Conservation (phyloP, 495 filamentous ascomycete genomes). For the Neurospora tetraspora region DNA sequence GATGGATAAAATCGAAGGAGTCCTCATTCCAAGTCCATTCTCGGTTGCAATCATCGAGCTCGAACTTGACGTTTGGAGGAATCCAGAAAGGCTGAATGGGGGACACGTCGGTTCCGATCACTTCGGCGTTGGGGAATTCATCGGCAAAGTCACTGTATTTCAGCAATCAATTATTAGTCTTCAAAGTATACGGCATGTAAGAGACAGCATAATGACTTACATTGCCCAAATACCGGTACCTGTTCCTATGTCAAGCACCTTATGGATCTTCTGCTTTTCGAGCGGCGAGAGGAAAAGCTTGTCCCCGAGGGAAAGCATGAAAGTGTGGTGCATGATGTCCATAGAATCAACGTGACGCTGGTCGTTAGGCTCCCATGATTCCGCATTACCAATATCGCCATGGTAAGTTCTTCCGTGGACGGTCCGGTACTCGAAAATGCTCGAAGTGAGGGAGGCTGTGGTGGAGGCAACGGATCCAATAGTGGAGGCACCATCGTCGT, state of each 20-base stretch:
- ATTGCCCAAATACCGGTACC: conserved; percentile 16
- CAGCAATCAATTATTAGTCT: not conserved
- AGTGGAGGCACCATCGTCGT: not conserved
- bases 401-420: conserved; percentile 32
- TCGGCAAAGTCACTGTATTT: conserved; percentile 42
- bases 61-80: conserved; percentile 37
- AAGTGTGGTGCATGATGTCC: conserved; percentile 22
- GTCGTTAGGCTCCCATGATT: conserved; percentile 18
- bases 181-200: not conserved
- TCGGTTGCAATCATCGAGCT: conserved; percentile 38
- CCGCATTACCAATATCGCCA: conserved; percentile 5
- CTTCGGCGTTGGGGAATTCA: conserved; percentile 33
- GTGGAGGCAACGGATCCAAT: conserved; percentile 2
- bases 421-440: conserved; percentile 35
- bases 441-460: conserved; percentile 36
- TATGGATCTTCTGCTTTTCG: conserved; percentile 26
- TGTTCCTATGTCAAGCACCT: conserved; percentile 51
- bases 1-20: conserved; percentile 50
- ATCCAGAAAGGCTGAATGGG: conserved; percentile 32
- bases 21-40: conserved; percentile 34
- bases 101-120: conserved; percentile 42
- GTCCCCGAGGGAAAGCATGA: conserved; percentile 16
- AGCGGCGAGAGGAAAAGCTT: conserved; percentile 47
- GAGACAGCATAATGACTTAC: not conserved
- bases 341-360: conserved; percentile 12